Evolutionary conservation across 2,329 filamentous ascomycete genomes (phyloP), one percentile per base, ranked within the genome.

Genomic region (Penicillium sp.): DNA sequence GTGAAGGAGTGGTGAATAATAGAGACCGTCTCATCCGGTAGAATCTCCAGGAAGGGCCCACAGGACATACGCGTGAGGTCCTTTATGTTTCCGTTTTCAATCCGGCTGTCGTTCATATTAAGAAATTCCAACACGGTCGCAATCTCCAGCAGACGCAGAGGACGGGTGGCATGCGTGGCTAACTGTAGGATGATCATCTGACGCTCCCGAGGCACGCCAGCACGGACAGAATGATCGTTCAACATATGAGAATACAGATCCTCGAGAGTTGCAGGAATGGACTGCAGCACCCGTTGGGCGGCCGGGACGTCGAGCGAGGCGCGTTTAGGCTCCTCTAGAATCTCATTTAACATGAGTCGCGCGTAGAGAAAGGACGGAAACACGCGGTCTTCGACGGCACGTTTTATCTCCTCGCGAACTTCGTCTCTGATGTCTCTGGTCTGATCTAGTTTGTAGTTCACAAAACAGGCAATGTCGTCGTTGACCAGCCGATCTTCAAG

Each of bases 1-100:
- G 77, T 79, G 38, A 80, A 73, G 0, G 76, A 79, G 52, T 79
- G 77, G 59, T 80, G 77, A 6, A 80, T 73, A 6, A 79, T 69
- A 18, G 70, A 69, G 7, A 79, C 58, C 0, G 72, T 75, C 52
- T 77, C 77, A 49, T 80, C 75, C 14, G 76, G 73, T 2, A 75
- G 63, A 21, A 78, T 65, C 57, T 80, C 77, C 1, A 80, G 59
- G 24, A 80, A 59, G 5, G 74, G 69, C 0, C 75, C 76, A 57
- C 73, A 77, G 5, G 69, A 66, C 11, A 61, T 64, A 20, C 69
- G 63, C 8, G 76, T 66, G 4, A 76, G 40, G 18, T 53, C 20
- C 24, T 53, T 53, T 24, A 33, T 5, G 18, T 53, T 53, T 21
- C 24, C 40, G 21, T 45, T 23, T n/a, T 5, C 46, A 9, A 11